Evolutionary conservation across 108 stramenopile species (phyloP), one percentile per base, ranked within the genome.

Genomic region (Skeletonema potamos): DNA sequence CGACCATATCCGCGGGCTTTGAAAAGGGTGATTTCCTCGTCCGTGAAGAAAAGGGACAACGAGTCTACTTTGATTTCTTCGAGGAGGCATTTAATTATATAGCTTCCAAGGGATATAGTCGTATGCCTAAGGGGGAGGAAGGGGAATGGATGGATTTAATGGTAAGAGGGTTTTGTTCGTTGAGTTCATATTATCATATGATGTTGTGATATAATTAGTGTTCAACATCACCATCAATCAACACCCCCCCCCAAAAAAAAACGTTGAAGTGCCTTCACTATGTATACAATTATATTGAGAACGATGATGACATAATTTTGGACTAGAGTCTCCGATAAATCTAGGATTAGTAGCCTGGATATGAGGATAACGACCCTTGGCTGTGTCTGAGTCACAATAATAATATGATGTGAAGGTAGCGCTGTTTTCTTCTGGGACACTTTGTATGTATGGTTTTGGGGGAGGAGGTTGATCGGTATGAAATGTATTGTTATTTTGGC

Each of bases 1-100:
- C 93, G 46, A 94, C 93, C 66, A 91, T 94, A 68, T 88, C 87
- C 11, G 89, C 93, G 5, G 93, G 93, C 33, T 94, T 94, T 64
- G 93, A 94, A 82, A 93, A 94, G 81, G 93, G 93, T 54, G 93
- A 94, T 44, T 94, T 94, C 74, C 85, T 94, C 24, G 93, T 94
- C 54, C 79, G 93, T 41, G 93, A 94, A 67, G 93, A 94, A 70
- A 90, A 94, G 81, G 93, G 93, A 66, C 88, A 91, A 57, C 85
- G 93, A 17, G 89, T 94, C 0, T 94, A 91, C 70, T 91, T 94
- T 68, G 90, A 94, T 61, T 93, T 93, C 72, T 91, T 91, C 69
- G 90, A 91, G 73, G 89, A 91, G 86, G 89, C 87, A 56, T 62
- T 85, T 57, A 78, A 74, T 68, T 73, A 78, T 46, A 90, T 93